Evolutionary conservation across 2,329 filamentous ascomycete species (phyloP), one percentile per base, ranked within the genome.

Genomic region (Aspergillaceae sp.): DNA sequence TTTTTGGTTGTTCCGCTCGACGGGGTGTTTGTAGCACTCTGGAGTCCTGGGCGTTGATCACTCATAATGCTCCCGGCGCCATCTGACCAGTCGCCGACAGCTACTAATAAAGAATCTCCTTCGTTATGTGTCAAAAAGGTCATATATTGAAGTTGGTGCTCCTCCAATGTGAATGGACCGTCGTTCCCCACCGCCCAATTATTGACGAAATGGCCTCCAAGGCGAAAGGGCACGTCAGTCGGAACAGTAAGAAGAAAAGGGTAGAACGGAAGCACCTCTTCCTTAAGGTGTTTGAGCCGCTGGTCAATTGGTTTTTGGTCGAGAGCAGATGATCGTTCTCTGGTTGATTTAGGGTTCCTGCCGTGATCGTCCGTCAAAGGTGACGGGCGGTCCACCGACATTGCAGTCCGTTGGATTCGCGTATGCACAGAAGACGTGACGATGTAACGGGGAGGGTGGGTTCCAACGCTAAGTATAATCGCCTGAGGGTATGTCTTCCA

Each of bases 141-240:
- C 68, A 79, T 71, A 60, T 83, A 83, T 58, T 83, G 80, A 44
- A 80, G 67, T 54, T 74, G 69, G 55, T 80, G 73, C 61, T 83
- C 80, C 51, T 74, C 67, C 11, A 62, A 63, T 43, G 66, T 63
- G 61, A 82, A 83, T 3, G 78, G 74, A 2, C 73, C 74, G 46
- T 74, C 69, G 59, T 66, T 59, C 46, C 68, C 66, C 52, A 72
- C 65, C 49, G 69, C 67, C 72, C 72, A 75, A 54, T 71, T 68
- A 55, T 66, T 70, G 49, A 67, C 60, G 51, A 67, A 65, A 36
- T 66, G 67, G 44, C 60, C 61, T 37, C 66, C 67, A 37, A 71
- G 63, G 43, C 64, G 67, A 55, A 69, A 74, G 36, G 71, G 71
- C 43, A 65, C 63, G 59, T 72, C 69, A 32, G 69, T 69, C 32